These are phyloP conservation scores for Oxalis stricta DNA, from an alignment of 441 rosid genomes.

Conservation along the genomic window DNA sequence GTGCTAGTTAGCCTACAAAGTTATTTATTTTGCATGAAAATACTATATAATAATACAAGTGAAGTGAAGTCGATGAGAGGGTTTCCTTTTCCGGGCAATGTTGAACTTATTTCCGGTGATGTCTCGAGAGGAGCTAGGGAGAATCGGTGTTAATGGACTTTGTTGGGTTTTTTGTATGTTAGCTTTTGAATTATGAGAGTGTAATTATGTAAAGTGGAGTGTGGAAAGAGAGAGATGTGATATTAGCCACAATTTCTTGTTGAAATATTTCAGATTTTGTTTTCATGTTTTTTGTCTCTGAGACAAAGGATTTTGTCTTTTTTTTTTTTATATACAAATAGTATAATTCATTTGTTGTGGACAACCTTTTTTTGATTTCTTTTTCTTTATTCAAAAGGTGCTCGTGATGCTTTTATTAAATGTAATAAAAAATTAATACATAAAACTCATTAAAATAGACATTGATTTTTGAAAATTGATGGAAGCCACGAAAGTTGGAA, in stretches of 20 bases:
- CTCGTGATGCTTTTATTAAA: constrained; percentile 4
- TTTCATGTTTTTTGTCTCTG: constrained; percentile 23
- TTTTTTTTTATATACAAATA: neutral
- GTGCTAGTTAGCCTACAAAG: no score
- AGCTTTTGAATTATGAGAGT: constrained; percentile 7
- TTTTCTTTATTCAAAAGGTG: constrained; percentile 11
- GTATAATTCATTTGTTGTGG: constrained; percentile 22
- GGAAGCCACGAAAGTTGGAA: neutral
- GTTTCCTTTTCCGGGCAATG: constrained; percentile 3
- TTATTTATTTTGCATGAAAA: no score
- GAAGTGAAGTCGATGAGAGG: neutral
- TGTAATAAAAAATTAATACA: no score
- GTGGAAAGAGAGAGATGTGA: constrained; percentile 23
- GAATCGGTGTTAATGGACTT: neutral
- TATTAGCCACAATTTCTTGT: constrained; percentile 51
- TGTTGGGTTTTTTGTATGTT: constrained; percentile 3
- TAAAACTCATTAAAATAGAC: no score
- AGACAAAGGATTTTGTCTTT: constrained; percentile 1
- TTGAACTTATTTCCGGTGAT: neutral
- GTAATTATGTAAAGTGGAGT: constrained; percentile 10
- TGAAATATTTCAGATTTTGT: constrained; percentile 25
- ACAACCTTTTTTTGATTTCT: constrained; percentile 19
- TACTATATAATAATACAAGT: neutral
- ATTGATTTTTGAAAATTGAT: neutral
- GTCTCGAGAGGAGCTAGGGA: constrained; percentile 6